Conservation (phyloP, 2,329 filamentous ascomycete genomes). For the Botryosphaeria dothidea region DNA sequence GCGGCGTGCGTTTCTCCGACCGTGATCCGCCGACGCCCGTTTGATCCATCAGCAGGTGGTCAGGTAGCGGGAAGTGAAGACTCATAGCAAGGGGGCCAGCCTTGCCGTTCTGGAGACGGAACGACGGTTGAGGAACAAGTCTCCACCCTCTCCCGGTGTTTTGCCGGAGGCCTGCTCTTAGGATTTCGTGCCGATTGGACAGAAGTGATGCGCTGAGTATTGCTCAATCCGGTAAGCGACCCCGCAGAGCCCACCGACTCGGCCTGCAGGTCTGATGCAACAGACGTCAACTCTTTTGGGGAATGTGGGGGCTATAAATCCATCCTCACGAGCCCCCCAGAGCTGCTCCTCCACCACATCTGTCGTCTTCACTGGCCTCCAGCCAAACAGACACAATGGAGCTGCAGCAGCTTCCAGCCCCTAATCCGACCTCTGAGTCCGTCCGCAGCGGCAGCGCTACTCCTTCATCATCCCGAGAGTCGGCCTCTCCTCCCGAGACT, state of each 20-base stretch:
- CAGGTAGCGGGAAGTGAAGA: neutral
- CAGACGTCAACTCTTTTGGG: neutral
- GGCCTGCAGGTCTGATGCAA: neutral
- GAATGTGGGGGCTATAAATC: neutral
- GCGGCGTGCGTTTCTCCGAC: too few relatives aligned
- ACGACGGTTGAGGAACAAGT: neutral
- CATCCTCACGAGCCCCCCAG: neutral
- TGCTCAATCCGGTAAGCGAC: neutral
- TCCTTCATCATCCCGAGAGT: neutral
- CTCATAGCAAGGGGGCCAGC: neutral
- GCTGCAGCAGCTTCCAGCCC: neutral
- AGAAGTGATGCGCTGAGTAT: neutral
- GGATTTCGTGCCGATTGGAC: neutral
- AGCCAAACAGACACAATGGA: neutral
- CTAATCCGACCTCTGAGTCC: neutral
- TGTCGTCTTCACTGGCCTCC: neutral
- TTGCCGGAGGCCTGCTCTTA: neutral
- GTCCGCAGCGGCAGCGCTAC: neutral
- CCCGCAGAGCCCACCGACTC: neutral
- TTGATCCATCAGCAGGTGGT: neutral
- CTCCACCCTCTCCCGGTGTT: neutral
- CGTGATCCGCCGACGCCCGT: too few relatives aligned
- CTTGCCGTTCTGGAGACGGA: neutral
- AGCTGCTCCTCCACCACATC: neutral
- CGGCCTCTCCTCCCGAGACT: neutral